phyloP scores from a whole-genome alignment of 2,329 filamentous ascomycete species.

The Neonectria hederae region DNA sequence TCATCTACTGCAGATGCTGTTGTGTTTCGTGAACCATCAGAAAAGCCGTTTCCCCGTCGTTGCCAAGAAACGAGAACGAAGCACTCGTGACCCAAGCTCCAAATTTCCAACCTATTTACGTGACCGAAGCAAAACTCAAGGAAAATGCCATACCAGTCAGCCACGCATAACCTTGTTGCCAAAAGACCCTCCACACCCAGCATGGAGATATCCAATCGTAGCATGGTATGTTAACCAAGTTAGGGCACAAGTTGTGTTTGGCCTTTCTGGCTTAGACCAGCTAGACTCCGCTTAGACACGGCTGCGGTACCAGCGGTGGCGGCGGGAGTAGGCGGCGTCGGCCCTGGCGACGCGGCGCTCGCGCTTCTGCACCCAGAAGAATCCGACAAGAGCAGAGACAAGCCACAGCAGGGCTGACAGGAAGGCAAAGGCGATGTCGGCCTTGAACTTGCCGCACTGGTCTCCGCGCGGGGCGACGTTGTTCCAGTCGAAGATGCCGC shows the following conservation, averaged over 20 bases:
- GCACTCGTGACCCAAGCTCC: not conserved
- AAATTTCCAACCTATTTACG: not conserved
- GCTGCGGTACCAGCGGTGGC: conserved; percentile 56
- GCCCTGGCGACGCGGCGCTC: conserved; percentile 48
- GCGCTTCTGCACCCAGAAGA: conserved; percentile 61
- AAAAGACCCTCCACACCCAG: not conserved
- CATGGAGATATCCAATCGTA: not conserved
- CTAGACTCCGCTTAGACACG: conserved; percentile 50
- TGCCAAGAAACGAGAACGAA: conserved; percentile 1
- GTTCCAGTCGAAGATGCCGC: conserved; percentile 68
- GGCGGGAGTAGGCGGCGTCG: conserved; percentile 43
- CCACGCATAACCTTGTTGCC: too few species aligned
- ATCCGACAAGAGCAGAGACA: conserved; percentile 66
- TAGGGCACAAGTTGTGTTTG: conserved; percentile 10
- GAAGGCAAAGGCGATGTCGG: conserved; percentile 76
- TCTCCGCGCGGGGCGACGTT: conserved; percentile 59
- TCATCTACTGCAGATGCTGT: not conserved
- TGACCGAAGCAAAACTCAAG: not conserved
- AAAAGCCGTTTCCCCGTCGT: conserved; percentile 7
- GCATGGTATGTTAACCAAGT: conserved; percentile 11
- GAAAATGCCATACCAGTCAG: conserved; percentile 1
- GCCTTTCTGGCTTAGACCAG: not conserved
- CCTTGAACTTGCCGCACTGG: conserved; percentile 74
- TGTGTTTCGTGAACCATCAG: not conserved
- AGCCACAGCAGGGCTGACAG: conserved; percentile 77